A percentile compares a stretch with the other conserved stretches of the same genome.
These are phyloP conservation scores for Macrocystidia cucumis DNA, from an alignment of 1,284 basidiomycete genomes.

Conservation along the genomic window DNA sequence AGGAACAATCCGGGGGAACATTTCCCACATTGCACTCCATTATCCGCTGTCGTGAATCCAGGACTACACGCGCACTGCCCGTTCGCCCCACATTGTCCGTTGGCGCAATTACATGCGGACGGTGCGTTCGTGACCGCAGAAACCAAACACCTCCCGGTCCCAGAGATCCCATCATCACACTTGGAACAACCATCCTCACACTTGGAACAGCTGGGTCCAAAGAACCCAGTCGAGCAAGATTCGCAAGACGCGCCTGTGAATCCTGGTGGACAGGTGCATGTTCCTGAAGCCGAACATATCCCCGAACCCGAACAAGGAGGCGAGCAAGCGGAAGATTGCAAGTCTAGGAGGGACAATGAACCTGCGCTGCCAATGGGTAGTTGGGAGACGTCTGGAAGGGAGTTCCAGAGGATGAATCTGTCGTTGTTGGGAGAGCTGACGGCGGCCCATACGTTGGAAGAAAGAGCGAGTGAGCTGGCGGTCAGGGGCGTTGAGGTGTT, in stretches of 20 bases:
- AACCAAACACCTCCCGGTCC: constrained; percentile 60
- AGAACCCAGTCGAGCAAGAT: constrained; percentile 62
- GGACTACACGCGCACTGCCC: constrained; percentile 68
- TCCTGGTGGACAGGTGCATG: constrained; percentile 62
- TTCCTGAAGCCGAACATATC: constrained; percentile 59
- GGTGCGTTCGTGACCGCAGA: constrained; percentile 41
- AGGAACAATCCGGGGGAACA: constrained; percentile 73
- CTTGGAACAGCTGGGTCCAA: constrained; percentile 57
- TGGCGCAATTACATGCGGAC: constrained; percentile 68
- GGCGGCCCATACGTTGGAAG: constrained; percentile 60
- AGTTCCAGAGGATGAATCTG: constrained; percentile 66
- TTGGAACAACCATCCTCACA: constrained; percentile 59
- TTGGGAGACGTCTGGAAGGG: constrained; percentile 63
- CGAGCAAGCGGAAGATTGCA: constrained; percentile 65
- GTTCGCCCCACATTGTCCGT: constrained; percentile 60
- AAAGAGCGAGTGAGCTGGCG: constrained; percentile 50
- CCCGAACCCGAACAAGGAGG: constrained; percentile 66
- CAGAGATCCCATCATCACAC: constrained; percentile 73
- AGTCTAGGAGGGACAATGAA: constrained; percentile 49
- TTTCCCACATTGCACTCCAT: constrained; percentile 66
- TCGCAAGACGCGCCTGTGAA: constrained; percentile 77
- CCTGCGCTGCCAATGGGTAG: constrained; percentile 38
- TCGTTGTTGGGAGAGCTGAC: constrained; percentile 37
- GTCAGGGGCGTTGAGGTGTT: constrained; percentile 45
- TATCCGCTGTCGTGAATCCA: constrained; percentile 63